phyloP scores from a whole-genome alignment of 176 grass and related monocot species.

The Alloteropsis semialata region DNA sequence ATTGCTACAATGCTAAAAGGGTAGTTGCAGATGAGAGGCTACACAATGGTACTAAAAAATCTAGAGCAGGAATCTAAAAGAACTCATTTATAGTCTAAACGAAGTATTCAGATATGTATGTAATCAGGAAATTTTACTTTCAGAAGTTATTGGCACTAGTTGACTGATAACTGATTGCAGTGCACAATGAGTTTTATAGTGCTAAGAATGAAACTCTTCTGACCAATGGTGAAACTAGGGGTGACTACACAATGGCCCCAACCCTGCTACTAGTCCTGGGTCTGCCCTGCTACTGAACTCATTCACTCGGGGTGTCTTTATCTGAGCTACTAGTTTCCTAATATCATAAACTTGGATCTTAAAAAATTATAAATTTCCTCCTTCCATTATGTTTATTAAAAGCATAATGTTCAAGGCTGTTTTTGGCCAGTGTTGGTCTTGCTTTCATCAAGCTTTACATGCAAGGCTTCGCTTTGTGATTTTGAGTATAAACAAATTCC shows the following conservation, averaged over 20 bases:
- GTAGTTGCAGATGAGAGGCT: background rate
- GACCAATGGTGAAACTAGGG: background rate
- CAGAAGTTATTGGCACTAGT: background rate
- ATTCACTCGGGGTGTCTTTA: background rate
- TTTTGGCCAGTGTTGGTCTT: background rate
- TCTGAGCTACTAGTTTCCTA: background rate
- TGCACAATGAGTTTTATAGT: background rate
- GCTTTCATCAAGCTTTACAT: background rate
- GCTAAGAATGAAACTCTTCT: background rate
- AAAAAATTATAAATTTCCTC: background rate
- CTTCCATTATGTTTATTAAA: background rate
- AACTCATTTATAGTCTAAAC: background rate
- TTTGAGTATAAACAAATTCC: too few species aligned
- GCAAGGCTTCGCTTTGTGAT: background rate
- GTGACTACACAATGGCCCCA: background rate
- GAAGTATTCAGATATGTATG: background rate
- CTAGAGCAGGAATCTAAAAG: background rate
- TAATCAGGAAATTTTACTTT: background rate
- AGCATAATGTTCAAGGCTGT: background rate
- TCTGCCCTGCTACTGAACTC: background rate
- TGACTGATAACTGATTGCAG: background rate
- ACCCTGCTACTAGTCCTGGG: too few species aligned
- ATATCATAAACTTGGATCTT: too few species aligned
- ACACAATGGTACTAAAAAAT: background rate
- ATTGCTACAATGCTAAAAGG: background rate